Evolutionary conservation across 1,139 yeast species (phyloP).

Genomic region (Tardiomyces depauwii): DNA sequence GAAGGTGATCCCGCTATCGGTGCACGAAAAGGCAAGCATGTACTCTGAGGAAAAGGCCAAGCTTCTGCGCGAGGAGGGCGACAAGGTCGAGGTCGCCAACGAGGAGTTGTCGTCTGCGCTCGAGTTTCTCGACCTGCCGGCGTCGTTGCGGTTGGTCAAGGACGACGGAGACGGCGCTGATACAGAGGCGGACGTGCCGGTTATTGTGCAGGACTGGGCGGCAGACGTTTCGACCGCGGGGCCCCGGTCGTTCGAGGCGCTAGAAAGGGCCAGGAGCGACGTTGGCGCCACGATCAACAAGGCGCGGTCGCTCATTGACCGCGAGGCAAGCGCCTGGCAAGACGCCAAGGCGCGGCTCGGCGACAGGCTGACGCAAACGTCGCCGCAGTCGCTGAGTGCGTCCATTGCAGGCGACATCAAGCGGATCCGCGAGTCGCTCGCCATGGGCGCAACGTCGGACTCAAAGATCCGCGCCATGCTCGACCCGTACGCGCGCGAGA

Average conservation of each 20-base stretch:
- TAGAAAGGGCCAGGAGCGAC: neutral
- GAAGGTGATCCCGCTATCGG: constrained; percentile 74
- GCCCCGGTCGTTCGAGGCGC: constrained; percentile 1
- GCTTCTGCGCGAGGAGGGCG: constrained; percentile 62
- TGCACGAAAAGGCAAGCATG: constrained; percentile 75
- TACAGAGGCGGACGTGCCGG: constrained; percentile 9
- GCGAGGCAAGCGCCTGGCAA: neutral
- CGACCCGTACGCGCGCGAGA: constrained; percentile 26
- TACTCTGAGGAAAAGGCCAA: constrained; percentile 87
- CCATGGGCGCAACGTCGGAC: constrained; percentile 63
- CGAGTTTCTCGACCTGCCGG: constrained; percentile 71
- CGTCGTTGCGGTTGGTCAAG: constrained; percentile 47
- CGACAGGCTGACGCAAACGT: neutral
- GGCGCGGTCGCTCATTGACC: neutral
- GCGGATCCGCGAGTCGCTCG: constrained; percentile 49
- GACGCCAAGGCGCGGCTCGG: neutral
- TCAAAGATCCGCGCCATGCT: constrained; percentile 38
- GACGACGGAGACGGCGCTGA: constrained; percentile 6
- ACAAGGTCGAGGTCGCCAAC: constrained; percentile 64
- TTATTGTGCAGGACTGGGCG: constrained; percentile 26
- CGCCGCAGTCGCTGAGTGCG: neutral
- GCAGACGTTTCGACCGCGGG: constrained; percentile 14
- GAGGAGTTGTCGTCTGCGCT: constrained; percentile 69
- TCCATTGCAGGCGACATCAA: constrained; percentile 30
- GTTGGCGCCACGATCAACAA: neutral